Evolutionary conservation across 805 yeast species (phyloP), one percentile per base, ranked within the genome.

Genomic region (Candida rishiriensis): DNA sequence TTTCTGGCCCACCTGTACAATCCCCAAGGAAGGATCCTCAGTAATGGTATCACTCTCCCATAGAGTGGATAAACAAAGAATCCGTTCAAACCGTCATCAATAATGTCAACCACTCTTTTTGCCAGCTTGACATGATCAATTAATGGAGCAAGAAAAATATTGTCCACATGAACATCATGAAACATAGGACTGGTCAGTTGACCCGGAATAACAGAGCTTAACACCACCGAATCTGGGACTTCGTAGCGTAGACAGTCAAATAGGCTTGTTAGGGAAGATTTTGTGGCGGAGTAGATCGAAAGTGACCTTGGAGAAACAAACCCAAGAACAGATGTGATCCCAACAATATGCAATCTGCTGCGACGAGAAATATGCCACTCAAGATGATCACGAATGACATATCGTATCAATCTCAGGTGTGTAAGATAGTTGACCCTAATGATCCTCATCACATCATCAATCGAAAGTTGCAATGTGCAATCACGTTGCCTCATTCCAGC

Each of bases 161-260:
- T 59, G 8, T 69, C 61, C 3, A 74, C 72, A 2, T 55, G 50
- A 9, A 75, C 72, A 50, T 76, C 79, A 2, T 53, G 50, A 50
- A 78, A 78, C 81, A 78, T 75, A 10, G 52, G 55, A 0, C 78
- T 65, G 36, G 67, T 61, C 29, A 78, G 54, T 54, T 78, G 83
- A 2, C 83, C 83, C 0, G 82, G 79, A 2, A 68, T 47, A 7
- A 76, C 70, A 10, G 72, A 54, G 13, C 73, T 60, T 28, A 69
- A 48, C 4, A 68, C 52, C 3, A 76, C 49, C 10, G 53, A 43
- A 1, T 42, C 39, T 0, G 65, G 56, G 7, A 68, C 42, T 47
- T 78, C 83, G 36, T 65, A 65, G 3, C 66, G 47, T 28, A 78
- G 42, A 1, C 75, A 65, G 49, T 76, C 81, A 48, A 75, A 72